Conservation (phyloP, 1,284 basidiomycete genomes). For the Leccinum subspadiceum region DNA sequence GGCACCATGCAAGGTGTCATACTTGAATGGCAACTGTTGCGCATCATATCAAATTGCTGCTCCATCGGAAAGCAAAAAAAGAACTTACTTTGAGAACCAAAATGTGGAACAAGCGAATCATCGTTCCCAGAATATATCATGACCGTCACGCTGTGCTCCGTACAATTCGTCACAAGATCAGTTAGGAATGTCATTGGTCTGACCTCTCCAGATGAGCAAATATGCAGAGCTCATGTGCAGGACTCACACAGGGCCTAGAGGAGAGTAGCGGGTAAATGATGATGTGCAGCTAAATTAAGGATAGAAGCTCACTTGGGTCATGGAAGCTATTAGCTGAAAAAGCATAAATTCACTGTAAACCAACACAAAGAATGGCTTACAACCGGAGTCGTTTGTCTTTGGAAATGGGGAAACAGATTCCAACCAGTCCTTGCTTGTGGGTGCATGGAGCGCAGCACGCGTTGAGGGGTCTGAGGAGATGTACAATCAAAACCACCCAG, state of each 20-base stretch:
- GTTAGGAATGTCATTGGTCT: slow-evolving; percentile 39
- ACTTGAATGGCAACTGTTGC: too few species aligned
- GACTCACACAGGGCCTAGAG: slow-evolving; percentile 49
- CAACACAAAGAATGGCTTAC: slow-evolving; percentile 17
- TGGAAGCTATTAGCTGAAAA: slow-evolving; percentile 13
- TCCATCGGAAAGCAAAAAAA: too few species aligned
- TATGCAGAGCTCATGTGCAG: neutral
- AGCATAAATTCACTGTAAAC: slow-evolving; percentile 12
- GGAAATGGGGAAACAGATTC: neutral
- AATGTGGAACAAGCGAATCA: too few species aligned
- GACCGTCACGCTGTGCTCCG: too few species aligned
- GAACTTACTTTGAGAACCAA: too few species aligned
- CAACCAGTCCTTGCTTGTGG: neutral
- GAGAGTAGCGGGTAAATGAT: slow-evolving; percentile 4
- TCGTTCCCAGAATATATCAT: too few species aligned
- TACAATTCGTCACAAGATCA: too few species aligned
- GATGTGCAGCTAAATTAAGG: neutral
- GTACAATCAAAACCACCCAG: neutral
- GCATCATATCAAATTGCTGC: too few species aligned
- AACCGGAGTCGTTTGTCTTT: slow-evolving; percentile 17
- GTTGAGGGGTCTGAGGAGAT: neutral
- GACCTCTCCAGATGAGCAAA: slow-evolving; percentile 1
- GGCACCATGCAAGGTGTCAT: neutral
- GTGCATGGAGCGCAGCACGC: neutral
- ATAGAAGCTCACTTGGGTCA: slow-evolving; percentile 44